Percentiles rank a stretch among this genome's conserved stretches.
phyloP scores from a whole-genome alignment of 306 rosid genomes.

The Cicer chorassanicum region DNA sequence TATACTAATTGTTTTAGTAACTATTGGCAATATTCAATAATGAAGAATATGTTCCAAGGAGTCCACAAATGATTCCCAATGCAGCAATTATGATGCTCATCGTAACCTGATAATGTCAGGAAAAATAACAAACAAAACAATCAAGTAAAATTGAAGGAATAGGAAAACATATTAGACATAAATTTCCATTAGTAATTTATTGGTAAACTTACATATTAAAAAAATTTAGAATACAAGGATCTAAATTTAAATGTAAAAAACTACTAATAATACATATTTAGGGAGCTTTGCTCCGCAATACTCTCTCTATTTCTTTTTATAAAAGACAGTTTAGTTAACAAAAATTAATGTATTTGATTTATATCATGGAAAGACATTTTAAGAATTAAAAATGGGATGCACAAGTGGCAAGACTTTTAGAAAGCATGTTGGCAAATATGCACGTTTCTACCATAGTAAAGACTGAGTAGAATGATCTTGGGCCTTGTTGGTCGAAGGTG shows the following conservation, averaged over 20 bases:
- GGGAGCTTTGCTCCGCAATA: neutral
- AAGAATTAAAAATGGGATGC: too few species aligned
- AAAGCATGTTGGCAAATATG: too few species aligned
- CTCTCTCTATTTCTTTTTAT: too few species aligned
- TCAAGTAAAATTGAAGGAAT: neutral
- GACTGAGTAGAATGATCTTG: too few species aligned
- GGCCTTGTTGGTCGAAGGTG: too few species aligned
- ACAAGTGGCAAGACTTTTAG: too few species aligned
- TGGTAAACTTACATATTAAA: too few species aligned
- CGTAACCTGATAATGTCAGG: neutral
- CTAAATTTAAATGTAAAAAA: neutral
- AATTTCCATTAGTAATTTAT: too few species aligned
- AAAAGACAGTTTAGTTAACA: too few species aligned
- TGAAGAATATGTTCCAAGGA: conserved; percentile 34
- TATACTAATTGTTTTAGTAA: neutral
- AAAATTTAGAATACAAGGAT: neutral
- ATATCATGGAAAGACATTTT: too few species aligned
- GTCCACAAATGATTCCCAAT: conserved; percentile 28
- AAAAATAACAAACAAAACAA: neutral
- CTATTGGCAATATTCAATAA: conserved; percentile 26
- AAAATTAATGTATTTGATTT: too few species aligned
- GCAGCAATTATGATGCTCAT: conserved; percentile 21
- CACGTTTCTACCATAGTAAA: too few species aligned
- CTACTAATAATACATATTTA: neutral
- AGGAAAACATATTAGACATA: neutral